phyloP scores from a whole-genome alignment of 2,329 filamentous ascomycete species.

The Stenocarpella maydis region DNA sequence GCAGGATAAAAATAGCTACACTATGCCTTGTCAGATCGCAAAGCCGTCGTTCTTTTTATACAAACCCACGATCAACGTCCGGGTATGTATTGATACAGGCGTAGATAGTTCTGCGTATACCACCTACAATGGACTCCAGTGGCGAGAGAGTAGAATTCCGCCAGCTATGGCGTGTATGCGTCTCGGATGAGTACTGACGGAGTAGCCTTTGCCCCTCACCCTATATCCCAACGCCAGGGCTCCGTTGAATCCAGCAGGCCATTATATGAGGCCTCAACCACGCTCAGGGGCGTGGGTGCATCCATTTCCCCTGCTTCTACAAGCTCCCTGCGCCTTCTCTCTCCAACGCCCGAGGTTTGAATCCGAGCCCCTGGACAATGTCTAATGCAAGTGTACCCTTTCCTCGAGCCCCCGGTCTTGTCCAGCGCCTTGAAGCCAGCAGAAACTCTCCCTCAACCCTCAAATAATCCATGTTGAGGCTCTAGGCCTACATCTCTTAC shows the following conservation, averaged over 20 bases:
- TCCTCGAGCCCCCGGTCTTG: background rate
- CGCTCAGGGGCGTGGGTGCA: too few species aligned
- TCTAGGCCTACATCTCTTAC: slow-evolving; percentile 93
- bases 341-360: background rate
- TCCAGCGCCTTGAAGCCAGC: background rate
- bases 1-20: background rate
- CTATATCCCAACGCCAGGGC: background rate
- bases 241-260: too few species aligned
- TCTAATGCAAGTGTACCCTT: background rate
- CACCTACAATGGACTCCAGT: too few species aligned
- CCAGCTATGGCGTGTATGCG: background rate
- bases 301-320: too few species aligned
- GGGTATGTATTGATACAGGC: too few species aligned
- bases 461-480: slow-evolving; percentile 86
- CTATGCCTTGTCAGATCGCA: background rate
- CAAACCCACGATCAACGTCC: background rate
- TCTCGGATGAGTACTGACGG: background rate
- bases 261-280: too few species aligned
- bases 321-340: slow-evolving; percentile 14
- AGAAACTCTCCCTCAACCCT: slow-evolving; percentile 64
- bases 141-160: background rate
- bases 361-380: background rate
- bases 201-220: background rate
- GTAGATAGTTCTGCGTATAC: background rate
- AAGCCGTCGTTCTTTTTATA: background rate